Evolutionary conservation across 192 early-diverging fungal species (phyloP).

Genomic region (Phlyctochytrium planicorne): DNA sequence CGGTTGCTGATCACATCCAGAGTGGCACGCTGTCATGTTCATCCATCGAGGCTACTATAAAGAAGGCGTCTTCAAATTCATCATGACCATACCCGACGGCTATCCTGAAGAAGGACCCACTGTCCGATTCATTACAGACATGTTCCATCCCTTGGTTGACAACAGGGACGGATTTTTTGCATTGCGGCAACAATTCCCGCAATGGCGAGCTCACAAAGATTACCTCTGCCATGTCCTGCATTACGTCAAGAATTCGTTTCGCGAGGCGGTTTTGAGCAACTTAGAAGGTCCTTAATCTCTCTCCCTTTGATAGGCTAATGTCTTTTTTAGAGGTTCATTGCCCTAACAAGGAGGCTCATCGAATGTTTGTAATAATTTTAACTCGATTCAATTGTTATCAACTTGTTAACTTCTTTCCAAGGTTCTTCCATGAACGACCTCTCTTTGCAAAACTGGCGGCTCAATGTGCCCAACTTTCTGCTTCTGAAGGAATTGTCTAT

Average conservation of each 20-base stretch:
- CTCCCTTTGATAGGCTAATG: neutral
- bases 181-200: conserved; percentile 74
- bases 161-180: conserved; percentile 55
- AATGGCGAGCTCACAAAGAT: conserved; percentile 80
- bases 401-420: conserved; percentile 24
- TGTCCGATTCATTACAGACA: conserved; percentile 69
- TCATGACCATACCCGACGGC: conserved; percentile 70
- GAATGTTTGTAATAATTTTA: conserved; percentile 48
- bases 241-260: conserved; percentile 85
- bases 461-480: conserved; percentile 73
- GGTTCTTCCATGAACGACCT: conserved; percentile 57
- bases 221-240: conserved; percentile 83
- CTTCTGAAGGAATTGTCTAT: conserved; percentile 61
- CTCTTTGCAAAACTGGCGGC: conserved; percentile 68
- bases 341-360: conserved; percentile 63
- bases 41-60: conserved; percentile 88
- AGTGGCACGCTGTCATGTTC: conserved; percentile 85
- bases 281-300: conserved; percentile 39
- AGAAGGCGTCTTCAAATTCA: conserved; percentile 86
- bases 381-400: neutral
- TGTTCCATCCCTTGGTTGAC: conserved; percentile 86
- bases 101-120: conserved; percentile 75
- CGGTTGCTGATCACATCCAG: conserved; percentile 29
- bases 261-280: conserved; percentile 68
- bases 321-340: conserved; percentile 51